phyloP scores from a whole-genome alignment of 139 green algal genomes.

The Coccomyxa sp. region DNA sequence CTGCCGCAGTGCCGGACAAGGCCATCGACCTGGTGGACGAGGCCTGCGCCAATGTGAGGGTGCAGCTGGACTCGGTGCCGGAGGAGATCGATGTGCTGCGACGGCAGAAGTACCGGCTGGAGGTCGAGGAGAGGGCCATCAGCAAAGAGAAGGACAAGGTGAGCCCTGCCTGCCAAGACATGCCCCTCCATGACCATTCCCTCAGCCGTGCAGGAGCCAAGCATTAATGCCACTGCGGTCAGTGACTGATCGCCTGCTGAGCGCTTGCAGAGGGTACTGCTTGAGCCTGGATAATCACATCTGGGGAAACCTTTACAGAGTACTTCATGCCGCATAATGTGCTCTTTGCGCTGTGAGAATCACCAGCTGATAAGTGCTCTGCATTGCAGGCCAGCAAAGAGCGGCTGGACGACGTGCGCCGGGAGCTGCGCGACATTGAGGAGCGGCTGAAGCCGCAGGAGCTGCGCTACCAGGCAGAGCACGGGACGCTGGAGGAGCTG shows the following conservation, averaged over 20 bases:
- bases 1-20: conserved; percentile 74
- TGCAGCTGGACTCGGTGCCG: conserved; percentile 69
- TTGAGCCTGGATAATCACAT: too few species aligned
- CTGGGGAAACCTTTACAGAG: too few species aligned
- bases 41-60: conserved; percentile 59
- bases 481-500: conserved; percentile 68
- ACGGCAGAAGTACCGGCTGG: conserved; percentile 42
- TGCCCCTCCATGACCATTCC: too few species aligned
- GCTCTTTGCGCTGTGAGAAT: too few species aligned
- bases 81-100: conserved; percentile 85
- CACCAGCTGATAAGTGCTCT: background rate
- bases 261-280: too few species aligned
- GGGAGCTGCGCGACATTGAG: conserved; percentile 65
- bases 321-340: too few species aligned
- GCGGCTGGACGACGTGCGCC: conserved; percentile 63
- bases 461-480: conserved; percentile 72
- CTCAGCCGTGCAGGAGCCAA: too few species aligned
- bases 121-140: conserved; percentile 77
- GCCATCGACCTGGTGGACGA: conserved; percentile 87
- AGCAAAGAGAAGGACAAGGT: conserved; percentile 86
- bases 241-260: too few species aligned
- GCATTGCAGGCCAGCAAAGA: conserved; percentile 29
- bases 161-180: background rate
- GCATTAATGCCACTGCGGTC: too few species aligned
- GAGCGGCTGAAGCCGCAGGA: conserved; percentile 78